phyloP scores from a whole-genome alignment of 2,329 filamentous ascomycete species.

The Paecilomyces formosus region DNA sequence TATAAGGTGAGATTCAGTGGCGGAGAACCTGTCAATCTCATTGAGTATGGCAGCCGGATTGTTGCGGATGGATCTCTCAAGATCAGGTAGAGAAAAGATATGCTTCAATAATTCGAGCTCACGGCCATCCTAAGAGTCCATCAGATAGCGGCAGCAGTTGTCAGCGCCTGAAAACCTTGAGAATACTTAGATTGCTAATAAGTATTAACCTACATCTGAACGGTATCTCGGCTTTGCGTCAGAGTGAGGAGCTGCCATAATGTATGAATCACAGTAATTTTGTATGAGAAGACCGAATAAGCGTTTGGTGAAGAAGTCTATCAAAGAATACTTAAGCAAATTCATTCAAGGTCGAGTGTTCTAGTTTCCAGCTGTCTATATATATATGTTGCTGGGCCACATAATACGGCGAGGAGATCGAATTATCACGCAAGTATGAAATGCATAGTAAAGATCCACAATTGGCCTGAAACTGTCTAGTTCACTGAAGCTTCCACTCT shows the following conservation, averaged over 20 bases:
- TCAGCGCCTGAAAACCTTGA: not conserved
- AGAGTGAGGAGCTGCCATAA: not conserved
- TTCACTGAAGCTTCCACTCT: not conserved
- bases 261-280: not conserved
- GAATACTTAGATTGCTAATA: too few species aligned
- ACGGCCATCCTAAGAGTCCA: slow-evolving; percentile 52
- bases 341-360: not conserved
- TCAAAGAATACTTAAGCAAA: not conserved
- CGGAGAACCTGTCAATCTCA: slow-evolving; percentile 63
- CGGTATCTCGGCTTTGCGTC: not conserved
- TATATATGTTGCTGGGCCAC: not conserved
- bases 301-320: not conserved
- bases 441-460: not conserved
- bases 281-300: not conserved
- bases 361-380: not conserved
- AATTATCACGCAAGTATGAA: not conserved
- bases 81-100: slow-evolving; percentile 54
- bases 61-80: slow-evolving; percentile 53
- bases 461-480: not conserved
- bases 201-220: not conserved
- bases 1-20: slow-evolving; percentile 66
- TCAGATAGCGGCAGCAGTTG: not conserved
- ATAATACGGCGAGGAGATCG: not conserved
- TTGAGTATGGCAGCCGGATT: slow-evolving; percentile 57
- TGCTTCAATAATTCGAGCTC: slow-evolving; percentile 67